Evolutionary conservation across 164 flowering plant genomes (phyloP).

Genomic region (Vitis cinerea): DNA sequence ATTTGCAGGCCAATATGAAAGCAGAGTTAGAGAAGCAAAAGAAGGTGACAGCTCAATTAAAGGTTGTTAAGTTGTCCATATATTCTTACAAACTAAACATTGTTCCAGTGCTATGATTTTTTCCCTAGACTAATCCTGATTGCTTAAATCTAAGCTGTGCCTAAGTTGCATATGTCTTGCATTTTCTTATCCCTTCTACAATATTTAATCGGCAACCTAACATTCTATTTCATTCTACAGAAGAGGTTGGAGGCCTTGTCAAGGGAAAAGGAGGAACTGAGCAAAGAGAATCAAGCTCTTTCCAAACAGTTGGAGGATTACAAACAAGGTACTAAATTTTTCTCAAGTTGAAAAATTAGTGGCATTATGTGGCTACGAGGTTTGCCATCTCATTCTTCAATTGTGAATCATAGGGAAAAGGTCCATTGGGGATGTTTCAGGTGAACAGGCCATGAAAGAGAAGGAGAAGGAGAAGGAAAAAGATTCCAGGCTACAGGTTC

Average conservation of each 20-base stretch:
- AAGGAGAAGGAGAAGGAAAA: slow-evolving; percentile 60
- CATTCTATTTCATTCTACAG: slow-evolving; percentile 28
- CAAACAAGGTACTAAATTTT: slow-evolving; percentile 42
- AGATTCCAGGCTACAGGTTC: slow-evolving; percentile 75
- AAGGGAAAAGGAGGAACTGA: slow-evolving; percentile 70
- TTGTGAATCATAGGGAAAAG: slow-evolving; percentile 39
- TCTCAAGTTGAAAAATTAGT: background rate
- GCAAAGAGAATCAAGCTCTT: slow-evolving; percentile 60
- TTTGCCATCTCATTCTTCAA: background rate
- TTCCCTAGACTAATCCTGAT: too few relatives aligned
- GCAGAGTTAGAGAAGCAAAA: slow-evolving; percentile 58
- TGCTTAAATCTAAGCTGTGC: too few relatives aligned
- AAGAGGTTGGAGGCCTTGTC: slow-evolving; percentile 38
- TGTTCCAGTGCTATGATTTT: background rate
- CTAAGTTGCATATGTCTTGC: too few relatives aligned
- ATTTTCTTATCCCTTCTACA: background rate
- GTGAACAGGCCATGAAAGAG: slow-evolving; percentile 67
- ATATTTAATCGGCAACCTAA: background rate
- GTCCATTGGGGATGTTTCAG: slow-evolving; percentile 37
- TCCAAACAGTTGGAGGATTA: slow-evolving; percentile 69
- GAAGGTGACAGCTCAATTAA: slow-evolving; percentile 28
- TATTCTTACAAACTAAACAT: background rate
- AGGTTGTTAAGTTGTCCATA: slow-evolving; percentile 31
- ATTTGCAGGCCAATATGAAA: slow-evolving; percentile 40
- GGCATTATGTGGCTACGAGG: background rate